Conservation (phyloP, 2,329 filamentous ascomycete species). For the Diplodia sapinea region DNA sequence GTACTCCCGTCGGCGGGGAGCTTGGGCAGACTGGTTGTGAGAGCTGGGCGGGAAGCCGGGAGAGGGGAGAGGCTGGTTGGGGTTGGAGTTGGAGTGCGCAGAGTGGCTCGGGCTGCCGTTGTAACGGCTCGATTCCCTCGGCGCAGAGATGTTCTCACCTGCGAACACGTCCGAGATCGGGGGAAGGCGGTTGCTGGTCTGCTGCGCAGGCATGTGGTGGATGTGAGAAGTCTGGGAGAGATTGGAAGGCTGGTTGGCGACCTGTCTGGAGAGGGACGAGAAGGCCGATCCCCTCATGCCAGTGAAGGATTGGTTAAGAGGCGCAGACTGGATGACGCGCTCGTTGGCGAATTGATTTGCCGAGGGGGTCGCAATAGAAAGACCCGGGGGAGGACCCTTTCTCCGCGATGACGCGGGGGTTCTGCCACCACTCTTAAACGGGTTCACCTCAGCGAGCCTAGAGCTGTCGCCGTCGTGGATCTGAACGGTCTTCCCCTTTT, state of each 20-base stretch:
- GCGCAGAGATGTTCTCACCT: constrained; percentile 67
- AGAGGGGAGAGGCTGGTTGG: constrained; percentile 74
- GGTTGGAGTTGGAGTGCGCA: constrained; percentile 67
- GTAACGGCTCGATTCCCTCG: constrained; percentile 52
- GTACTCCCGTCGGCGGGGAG: constrained; percentile 77
- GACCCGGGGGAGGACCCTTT: constrained; percentile 79
- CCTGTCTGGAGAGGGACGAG: constrained; percentile 75
- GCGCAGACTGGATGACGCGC: constrained; percentile 94
- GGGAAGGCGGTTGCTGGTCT: constrained; percentile 89
- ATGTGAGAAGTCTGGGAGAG: constrained; percentile 86
- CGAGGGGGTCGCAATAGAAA: constrained; percentile 94
- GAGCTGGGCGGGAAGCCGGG: constrained; percentile 70
- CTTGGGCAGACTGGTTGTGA: constrained; percentile 51
- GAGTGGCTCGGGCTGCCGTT: constrained; percentile 69
- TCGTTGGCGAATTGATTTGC: constrained; percentile 92
- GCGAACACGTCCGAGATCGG: constrained; percentile 96
- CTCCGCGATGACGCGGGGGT: constrained; percentile 76
- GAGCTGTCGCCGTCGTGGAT: constrained; percentile 41
- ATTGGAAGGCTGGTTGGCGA: constrained; percentile 81
- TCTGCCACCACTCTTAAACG: constrained; percentile 58
- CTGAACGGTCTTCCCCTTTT: constrained; percentile 60
- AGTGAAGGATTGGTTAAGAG: constrained; percentile 92
- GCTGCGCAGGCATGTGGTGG: constrained; percentile 83
- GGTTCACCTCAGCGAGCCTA: constrained; percentile 46
- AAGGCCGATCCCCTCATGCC: constrained; percentile 71